Evolutionary conservation across 257 asterid genomes (phyloP), one percentile per base, ranked within the genome.

Genomic region (Plectranthus barbatus): DNA sequence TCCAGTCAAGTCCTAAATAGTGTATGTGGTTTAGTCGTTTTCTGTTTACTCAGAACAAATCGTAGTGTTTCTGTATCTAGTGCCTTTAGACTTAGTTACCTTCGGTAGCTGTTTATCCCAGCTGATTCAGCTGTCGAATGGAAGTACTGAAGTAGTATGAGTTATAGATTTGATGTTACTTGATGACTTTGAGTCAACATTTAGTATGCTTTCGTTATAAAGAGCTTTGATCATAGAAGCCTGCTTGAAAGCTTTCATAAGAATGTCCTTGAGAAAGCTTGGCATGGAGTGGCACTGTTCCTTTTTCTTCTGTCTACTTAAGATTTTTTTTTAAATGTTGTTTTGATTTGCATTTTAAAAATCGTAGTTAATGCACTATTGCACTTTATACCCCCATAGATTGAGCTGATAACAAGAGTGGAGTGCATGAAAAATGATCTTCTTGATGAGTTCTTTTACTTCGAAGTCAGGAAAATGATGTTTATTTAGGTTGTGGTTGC

Each of bases 311-410:
- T 52, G 29, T 60, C 10, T 60, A 8, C 53, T 36, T 68, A 45
- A n/a, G n/a, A n/a, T 23, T 24, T 15, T 68, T 68, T 57, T 15
- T 57, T 23, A 6, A 33, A 49, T 34, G 72, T 46, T 56, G n/a
- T n/a, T n/a, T n/a, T n/a, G n/a, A n/a, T n/a, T n/a, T n/a, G n/a
- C n/a, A n/a, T n/a, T n/a, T n/a, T n/a, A n/a, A n/a, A n/a, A n/a
- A n/a, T n/a, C n/a, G n/a, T n/a, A n/a, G n/a, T n/a, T n/a, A 7
- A 15, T 19, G 31, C 49, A 13, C 7, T 34, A 49, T 9, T 36
- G 47, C 37, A 36, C 31, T 54, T 15, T 31, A 45, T 54, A 44
- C 50, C 12, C 45, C 15, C 10, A 19, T 5, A 19, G 14, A 37
- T 18, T 31, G n/a, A n/a, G 56, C 26, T 26, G 24, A 24, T 19